Percentiles rank a stretch among this genome's conserved stretches.
These are phyloP conservation scores for Aureobasidium lini DNA, from an alignment of 2,329 filamentous ascomycete genomes.

Conservation along the genomic window DNA sequence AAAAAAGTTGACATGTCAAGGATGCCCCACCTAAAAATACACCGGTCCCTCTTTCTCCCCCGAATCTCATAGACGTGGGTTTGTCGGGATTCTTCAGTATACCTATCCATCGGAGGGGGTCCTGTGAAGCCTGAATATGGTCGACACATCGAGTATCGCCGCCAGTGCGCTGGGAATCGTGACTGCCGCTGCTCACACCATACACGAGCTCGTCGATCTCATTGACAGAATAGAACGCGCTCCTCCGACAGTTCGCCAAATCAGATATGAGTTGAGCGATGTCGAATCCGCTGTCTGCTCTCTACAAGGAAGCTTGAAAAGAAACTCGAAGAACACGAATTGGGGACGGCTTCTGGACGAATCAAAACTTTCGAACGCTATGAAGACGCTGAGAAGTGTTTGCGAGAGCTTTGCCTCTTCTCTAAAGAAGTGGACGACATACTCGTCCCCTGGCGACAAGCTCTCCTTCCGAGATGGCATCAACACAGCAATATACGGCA, in stretches of 20 bases:
- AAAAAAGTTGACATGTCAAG: too few relatives aligned
- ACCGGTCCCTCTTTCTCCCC: too few relatives aligned
- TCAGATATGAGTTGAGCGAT: neutral
- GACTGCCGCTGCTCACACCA: neutral
- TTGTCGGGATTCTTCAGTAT: too few relatives aligned
- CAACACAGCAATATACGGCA: neutral
- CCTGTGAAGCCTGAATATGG: too few relatives aligned
- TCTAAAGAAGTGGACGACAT: neutral
- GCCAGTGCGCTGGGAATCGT: neutral
- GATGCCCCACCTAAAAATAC: too few relatives aligned
- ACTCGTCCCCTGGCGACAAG: neutral
- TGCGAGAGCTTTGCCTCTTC: neutral
- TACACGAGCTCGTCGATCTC: neutral
- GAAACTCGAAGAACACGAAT: neutral
- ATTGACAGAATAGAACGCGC: neutral
- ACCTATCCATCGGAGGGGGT: too few relatives aligned
- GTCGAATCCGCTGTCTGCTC: neutral
- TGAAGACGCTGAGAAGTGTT: neutral
- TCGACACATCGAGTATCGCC: neutral
- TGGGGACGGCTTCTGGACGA: neutral
- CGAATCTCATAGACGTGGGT: too few relatives aligned
- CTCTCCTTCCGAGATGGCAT: neutral
- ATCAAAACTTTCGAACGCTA: neutral
- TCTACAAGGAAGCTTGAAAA: neutral
- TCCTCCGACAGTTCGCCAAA: neutral